Evolutionary conservation across 2,329 filamentous ascomycete genomes (phyloP), one percentile per base, ranked within the genome.

Genomic region (Mollisia scopiformis): DNA sequence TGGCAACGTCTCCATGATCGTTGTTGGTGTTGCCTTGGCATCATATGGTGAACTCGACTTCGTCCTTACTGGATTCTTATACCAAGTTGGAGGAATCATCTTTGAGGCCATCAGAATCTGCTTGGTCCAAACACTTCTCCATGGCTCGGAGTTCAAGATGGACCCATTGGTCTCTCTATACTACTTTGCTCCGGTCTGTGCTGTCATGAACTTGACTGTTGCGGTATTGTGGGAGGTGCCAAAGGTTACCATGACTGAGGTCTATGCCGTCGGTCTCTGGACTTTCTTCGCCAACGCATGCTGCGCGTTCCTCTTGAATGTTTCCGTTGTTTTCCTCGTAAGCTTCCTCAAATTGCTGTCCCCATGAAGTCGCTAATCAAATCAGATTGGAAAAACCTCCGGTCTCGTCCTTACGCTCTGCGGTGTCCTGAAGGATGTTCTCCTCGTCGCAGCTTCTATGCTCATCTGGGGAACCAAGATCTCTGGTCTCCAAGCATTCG

Each of bases 41-140:
- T 97, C 94, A 1, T 86, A 96, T 66, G 95, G 95, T 72, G 95
- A 99, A 81, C 96, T 99, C 77, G 88, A 93, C 75, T 99, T 99
- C 75, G 90, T 92, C 71, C 81, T 90, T 77, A 82, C 86, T 67
- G 91, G 91, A 66, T 90, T 95, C 78, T 75, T 93, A 65, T 93
- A 87, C 83, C 92, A 95, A 79, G 81, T 90, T 63, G 87, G 82
- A 59, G 91, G 91, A 72, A 89, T 95, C 72, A 75, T 89, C 71
- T 95, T 94, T 73, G 92, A 95, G 79, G 91, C 91, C 58, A 84
- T 92, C 67, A 89, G 91, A 71, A 83, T 95, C 62, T 91, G 90
- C 79, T 88, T 95, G 88, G 90, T 95, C 56, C 88, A 94, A 81
- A 88, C 88, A 62, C 83, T 95, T 49, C 85, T 95, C 69, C 93